Percentiles rank a stretch among this genome's conserved stretches.
Evolutionary conservation across 2,329 filamentous ascomycete species (phyloP).

Genomic region (Eutypa lata): DNA sequence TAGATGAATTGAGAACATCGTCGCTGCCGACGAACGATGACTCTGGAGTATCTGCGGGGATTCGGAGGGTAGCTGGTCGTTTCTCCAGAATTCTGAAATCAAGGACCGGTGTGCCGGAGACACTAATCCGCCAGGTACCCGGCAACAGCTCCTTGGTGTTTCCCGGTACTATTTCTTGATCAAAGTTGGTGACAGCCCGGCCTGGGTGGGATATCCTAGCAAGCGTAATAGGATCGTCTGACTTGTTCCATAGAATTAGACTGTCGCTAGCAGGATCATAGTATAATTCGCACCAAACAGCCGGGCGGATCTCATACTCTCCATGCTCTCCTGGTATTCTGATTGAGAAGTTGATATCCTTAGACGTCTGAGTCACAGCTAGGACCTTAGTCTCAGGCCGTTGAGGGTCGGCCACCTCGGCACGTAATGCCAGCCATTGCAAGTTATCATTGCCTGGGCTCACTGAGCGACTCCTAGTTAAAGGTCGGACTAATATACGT

Average conservation of each 20-base stretch:
- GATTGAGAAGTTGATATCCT: slow-evolving; percentile 59
- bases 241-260: slow-evolving; percentile 54
- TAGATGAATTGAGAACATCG: slow-evolving; percentile 41
- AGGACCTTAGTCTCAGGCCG: slow-evolving; percentile 55
- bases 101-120: slow-evolving; percentile 46
- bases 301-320: slow-evolving; percentile 41
- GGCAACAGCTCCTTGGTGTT: slow-evolving; percentile 46
- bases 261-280: slow-evolving; percentile 58
- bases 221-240: slow-evolving; percentile 51
- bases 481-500: slow-evolving; percentile 54
- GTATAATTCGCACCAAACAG: slow-evolving; percentile 59
- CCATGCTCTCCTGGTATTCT: slow-evolving; percentile 48
- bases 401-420: slow-evolving; percentile 49
- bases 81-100: slow-evolving; percentile 59
- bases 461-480: slow-evolving; percentile 51
- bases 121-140: slow-evolving; percentile 55
- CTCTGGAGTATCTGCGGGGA: slow-evolving; percentile 25
- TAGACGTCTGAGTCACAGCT: slow-evolving; percentile 57
- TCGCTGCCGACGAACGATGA: slow-evolving; percentile 26
- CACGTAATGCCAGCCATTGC: slow-evolving; percentile 54
- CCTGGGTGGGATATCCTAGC: slow-evolving; percentile 41
- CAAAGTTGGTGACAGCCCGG: slow-evolving; percentile 39
- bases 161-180: slow-evolving; percentile 42
- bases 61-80: slow-evolving; percentile 41
- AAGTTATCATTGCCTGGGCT: slow-evolving; percentile 55